Evolutionary conservation across 2,329 filamentous ascomycete genomes (phyloP).

Genomic region (Fusarium pilosicola): DNA sequence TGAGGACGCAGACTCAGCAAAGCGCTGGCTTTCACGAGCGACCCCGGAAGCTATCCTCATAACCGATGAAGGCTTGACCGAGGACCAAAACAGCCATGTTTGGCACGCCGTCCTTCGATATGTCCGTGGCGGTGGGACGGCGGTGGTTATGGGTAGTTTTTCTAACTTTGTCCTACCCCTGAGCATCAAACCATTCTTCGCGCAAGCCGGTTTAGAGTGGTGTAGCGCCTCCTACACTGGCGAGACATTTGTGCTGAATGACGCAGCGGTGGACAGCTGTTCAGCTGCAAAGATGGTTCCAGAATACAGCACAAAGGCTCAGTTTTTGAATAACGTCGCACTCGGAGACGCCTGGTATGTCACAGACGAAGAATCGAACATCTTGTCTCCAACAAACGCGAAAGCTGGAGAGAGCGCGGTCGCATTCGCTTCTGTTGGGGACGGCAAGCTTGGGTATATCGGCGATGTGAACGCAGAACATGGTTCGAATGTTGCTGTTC

Average conservation of each 20-base stretch:
- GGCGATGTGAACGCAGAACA: not conserved
- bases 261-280: not conserved
- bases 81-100: not conserved
- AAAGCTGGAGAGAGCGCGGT: not conserved
- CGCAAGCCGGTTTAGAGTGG: not conserved
- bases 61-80: not conserved
- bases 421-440: not conserved
- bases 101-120: not conserved
- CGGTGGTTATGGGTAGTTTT: not conserved
- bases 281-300: not conserved
- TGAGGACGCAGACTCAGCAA: fast-evolving
- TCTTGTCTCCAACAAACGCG: not conserved
- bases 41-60: not conserved
- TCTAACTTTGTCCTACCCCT: not conserved
- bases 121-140: not conserved
- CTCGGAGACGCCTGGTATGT: not conserved
- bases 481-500: not conserved
- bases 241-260: not conserved
- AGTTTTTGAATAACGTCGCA: not conserved
- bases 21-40: fast-evolving
- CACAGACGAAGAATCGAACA: not conserved
- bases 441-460: not conserved
- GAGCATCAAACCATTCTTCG: not conserved
- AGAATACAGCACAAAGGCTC: not conserved
- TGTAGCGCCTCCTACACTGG: not conserved